phyloP scores from a whole-genome alignment of 1,139 yeast species.

The Nadsonia starkeyi-henricii region DNA sequence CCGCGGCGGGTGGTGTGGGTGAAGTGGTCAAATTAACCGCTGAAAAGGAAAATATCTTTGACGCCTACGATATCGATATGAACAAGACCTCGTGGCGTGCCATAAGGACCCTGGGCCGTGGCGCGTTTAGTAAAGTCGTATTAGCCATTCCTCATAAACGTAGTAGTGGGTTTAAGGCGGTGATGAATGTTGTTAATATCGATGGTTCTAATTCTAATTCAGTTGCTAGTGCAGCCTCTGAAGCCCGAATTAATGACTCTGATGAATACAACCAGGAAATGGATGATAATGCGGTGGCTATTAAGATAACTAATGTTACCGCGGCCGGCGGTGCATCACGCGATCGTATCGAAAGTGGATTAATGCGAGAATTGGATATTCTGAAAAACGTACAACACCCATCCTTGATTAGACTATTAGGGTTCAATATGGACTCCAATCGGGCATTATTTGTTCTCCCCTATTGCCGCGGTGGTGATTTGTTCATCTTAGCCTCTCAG shows the following conservation, averaged over 20 bases:
- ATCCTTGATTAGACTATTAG: conserved; percentile 30
- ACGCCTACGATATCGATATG: conserved; percentile 17
- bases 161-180: too few relatives aligned
- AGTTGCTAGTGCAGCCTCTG: neutral
- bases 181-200: neutral
- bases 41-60: conserved; percentile 11
- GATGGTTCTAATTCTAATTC: neutral
- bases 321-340: conserved; percentile 23
- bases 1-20: too few relatives aligned
- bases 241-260: neutral
- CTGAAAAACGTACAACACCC: conserved; percentile 30
- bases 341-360: conserved; percentile 51
- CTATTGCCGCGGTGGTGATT: conserved; percentile 72
- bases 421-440: conserved; percentile 20
- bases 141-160: conserved; percentile 22
- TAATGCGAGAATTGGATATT: conserved; percentile 62
- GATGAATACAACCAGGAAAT: conserved; percentile 1
- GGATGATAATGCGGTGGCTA: conserved; percentile 24
- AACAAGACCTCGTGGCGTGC: conserved; percentile 22
- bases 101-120: conserved; percentile 24
- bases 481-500: conserved; percentile 48
- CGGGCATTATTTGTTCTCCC: conserved; percentile 48
- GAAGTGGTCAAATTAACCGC: too few relatives aligned
- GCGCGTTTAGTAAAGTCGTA: conserved; percentile 28
- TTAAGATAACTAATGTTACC: conserved; percentile 23